Conservation (phyloP, 352 stramenopile genomes). For the Pythium vanterpoolii region DNA sequence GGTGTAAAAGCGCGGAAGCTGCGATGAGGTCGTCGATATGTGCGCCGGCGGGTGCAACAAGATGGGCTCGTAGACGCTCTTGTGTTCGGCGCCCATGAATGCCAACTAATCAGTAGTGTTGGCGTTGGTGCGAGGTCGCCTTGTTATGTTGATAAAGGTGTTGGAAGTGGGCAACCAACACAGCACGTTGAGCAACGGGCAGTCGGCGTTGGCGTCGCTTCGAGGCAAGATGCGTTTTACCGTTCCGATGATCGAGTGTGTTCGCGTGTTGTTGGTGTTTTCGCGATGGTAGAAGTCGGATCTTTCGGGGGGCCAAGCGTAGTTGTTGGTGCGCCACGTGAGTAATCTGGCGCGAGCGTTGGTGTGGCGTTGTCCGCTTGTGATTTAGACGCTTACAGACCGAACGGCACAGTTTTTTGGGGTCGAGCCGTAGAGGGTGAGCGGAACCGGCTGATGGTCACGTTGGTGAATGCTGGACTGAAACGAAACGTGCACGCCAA, state of each 20-base stretch:
- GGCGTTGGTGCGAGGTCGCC: no score
- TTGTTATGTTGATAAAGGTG: no score
- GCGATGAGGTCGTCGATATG: constrained; percentile 15
- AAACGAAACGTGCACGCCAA: neutral
- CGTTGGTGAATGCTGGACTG: constrained; percentile 5
- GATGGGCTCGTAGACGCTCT: constrained; percentile 24
- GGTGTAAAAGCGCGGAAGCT: constrained; percentile 42
- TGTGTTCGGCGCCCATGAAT: constrained; percentile 11
- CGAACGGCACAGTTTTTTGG: neutral
- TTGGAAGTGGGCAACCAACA: no score
- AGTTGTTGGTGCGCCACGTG: neutral
- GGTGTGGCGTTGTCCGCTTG: neutral
- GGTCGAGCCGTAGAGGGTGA: neutral
- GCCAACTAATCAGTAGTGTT: no score
- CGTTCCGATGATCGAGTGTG: neutral
- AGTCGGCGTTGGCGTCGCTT: neutral
- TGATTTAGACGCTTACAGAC: neutral
- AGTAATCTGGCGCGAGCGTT: constrained; percentile 11
- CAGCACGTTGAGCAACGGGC: no score
- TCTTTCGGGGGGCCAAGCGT: neutral
- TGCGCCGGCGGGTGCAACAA: constrained; percentile 15
- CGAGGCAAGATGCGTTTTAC: neutral
- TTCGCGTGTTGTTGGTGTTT: neutral
- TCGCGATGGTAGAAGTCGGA: constrained; percentile 8
- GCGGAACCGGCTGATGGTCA: neutral